Base-by-base conservation (phyloP, 345 rosid species). In the Clausena lansium region DNA sequence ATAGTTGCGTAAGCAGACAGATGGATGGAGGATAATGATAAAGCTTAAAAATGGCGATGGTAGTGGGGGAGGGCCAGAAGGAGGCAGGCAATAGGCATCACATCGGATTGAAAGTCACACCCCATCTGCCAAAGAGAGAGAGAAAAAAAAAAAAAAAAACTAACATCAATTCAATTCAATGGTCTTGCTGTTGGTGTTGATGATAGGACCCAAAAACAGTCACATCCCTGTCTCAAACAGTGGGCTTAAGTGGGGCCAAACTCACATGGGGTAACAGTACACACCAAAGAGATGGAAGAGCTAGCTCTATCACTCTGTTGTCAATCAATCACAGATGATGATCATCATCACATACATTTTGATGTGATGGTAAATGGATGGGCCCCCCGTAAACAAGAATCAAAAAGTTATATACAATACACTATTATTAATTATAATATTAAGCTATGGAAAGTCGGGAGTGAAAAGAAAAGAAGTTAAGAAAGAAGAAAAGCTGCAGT, bases 221-320 rank as follows among this genome's bases (percentile, higher is more conserved):
- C 81, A 7, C 74, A 72, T 83, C 79, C 35, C 25, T 79, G 86
- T 78, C 84, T 67, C 73, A 65, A 69, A 76, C 76, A 74, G 79
- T 30, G 38, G 82, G 82, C 68, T 75, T 33, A 9, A 61, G 45
- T 82, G 86, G 84, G 54, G 66, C 87, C 86, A 79, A 78, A 13
- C 74, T 67, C 89, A 85, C 89, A 85, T 87, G 89, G 85, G 70
- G 30, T 63, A 32, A 81, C 80, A 71, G 86, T 78, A 6, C 11
- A 7, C 25, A 20, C 70, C 30, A 4, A 27, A 2, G 19, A 1
- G 57, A 41, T 15, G 22, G 50, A 45, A 52, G 20, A 1, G 22
- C n/a, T 52, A 17, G 22, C n/a, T 1, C n/a, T 1, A 52, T 6
- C 57, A 4, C 57, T 52, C 69, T 74, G 59, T 62, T 30, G 41